Conservation (phyloP, 139 green algal genomes). For the Gonium pectorale region DNA sequence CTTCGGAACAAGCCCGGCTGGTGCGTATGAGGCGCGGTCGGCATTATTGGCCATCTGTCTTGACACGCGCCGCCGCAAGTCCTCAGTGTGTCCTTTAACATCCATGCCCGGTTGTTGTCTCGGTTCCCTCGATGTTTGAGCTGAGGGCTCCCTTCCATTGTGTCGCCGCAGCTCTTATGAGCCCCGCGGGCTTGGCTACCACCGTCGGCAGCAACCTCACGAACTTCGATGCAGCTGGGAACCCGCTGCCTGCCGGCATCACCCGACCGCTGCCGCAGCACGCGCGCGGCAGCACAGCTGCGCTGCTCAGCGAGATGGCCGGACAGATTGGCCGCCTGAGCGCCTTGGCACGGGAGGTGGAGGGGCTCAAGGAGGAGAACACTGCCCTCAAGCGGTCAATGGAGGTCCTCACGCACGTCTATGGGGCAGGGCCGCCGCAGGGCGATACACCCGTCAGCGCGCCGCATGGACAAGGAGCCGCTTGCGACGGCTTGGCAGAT, state of each 20-base stretch:
- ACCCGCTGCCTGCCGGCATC: slow-evolving; percentile 40
- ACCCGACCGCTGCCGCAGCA: slow-evolving; percentile 34
- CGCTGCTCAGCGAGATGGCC: slow-evolving; percentile 42
- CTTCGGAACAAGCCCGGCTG: no score
- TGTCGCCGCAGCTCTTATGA: no score
- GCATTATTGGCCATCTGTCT: no score
- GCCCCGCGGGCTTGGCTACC: not conserved
- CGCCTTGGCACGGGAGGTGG: slow-evolving; percentile 41
- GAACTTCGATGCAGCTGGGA: slow-evolving; percentile 4
- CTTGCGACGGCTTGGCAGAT: not conserved
- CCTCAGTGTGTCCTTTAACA: no score
- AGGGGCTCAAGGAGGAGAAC: slow-evolving; percentile 52
- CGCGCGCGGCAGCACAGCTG: slow-evolving; percentile 19
- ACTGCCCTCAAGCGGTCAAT: slow-evolving; percentile 26
- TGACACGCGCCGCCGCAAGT: no score
- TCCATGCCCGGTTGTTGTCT: no score
- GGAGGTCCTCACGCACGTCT: slow-evolving; percentile 24
- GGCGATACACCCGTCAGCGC: no score
- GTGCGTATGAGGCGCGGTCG: no score
- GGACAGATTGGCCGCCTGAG: slow-evolving; percentile 35
- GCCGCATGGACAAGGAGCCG: not conserved
- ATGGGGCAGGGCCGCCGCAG: not conserved
- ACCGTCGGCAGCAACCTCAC: not conserved
- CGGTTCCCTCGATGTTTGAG: no score
- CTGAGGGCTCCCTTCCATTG: no score